phyloP scores from a whole-genome alignment of 768 basidiomycete genomes.

The Hirschioporus abietinus region DNA sequence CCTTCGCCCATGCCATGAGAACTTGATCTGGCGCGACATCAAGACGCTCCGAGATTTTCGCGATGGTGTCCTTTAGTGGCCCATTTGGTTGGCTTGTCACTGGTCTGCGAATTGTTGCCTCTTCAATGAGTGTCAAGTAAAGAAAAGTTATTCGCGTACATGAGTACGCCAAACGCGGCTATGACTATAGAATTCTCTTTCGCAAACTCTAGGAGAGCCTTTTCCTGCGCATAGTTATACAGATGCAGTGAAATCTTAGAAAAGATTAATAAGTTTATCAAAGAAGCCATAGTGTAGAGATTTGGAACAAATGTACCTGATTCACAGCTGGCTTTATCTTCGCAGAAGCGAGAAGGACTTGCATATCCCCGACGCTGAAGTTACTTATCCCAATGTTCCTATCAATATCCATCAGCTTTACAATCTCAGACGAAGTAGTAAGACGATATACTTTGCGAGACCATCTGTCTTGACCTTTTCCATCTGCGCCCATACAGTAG shows the following conservation, averaged over 20 bases:
- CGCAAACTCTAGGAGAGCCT: constrained; percentile 52
- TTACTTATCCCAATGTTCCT: constrained; percentile 75
- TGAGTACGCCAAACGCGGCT: constrained; percentile 70
- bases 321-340: constrained; percentile 63
- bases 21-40: constrained; percentile 58
- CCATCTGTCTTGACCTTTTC: constrained; percentile 56
- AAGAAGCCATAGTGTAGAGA: background rate
- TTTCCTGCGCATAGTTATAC: constrained; percentile 54
- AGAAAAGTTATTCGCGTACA: constrained; percentile 31
- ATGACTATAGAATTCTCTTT: constrained; percentile 54
- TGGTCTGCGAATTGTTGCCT: constrained; percentile 36
- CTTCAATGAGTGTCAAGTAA: background rate
- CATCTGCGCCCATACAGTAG: constrained; percentile 58
- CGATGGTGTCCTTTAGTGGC: constrained; percentile 55
- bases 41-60: constrained; percentile 45
- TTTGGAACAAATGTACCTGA: constrained; percentile 38
- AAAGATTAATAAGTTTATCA: background rate
- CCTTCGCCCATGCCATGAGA: constrained; percentile 65
- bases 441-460: constrained; percentile 42
- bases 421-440: constrained; percentile 1
- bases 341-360: constrained; percentile 47
- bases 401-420: constrained; percentile 2
- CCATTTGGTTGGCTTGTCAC: constrained; percentile 58
- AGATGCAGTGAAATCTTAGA: constrained; percentile 62
- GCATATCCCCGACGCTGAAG: constrained; percentile 50